These are phyloP conservation scores for Cylindrotheca closterium DNA, from an alignment of 108 stramenopile species.

Conservation along the genomic window DNA sequence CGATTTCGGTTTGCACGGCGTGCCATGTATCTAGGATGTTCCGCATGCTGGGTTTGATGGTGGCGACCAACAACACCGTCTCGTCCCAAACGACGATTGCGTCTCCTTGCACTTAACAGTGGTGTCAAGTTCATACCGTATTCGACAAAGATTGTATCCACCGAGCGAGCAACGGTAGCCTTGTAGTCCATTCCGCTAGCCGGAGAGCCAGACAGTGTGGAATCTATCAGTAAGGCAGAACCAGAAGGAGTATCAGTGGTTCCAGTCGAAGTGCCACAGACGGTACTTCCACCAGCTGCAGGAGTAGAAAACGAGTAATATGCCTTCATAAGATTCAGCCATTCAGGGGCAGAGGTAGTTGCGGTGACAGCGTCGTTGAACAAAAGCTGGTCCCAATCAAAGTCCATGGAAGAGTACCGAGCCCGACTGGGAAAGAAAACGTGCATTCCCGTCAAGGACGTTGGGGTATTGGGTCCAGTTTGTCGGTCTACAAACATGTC, in stretches of 20 bases:
- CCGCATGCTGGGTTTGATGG: too few species aligned
- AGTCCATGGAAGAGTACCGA: background rate
- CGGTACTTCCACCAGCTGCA: too few species aligned
- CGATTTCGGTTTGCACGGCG: too few species aligned
- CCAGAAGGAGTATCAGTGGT: too few species aligned
- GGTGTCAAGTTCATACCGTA: slow-evolving; percentile 23
- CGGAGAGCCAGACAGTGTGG: slow-evolving; percentile 4
- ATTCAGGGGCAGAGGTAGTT: too few species aligned
- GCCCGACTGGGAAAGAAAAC: slow-evolving; percentile 1
- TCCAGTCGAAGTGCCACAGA: too few species aligned
- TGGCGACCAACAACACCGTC: too few species aligned
- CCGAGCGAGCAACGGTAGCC: slow-evolving; percentile 8
- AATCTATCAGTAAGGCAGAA: slow-evolving; percentile 10
- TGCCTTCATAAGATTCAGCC: too few species aligned
- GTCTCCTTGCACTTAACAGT: background rate
- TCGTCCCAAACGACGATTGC: too few species aligned
- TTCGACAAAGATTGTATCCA: slow-evolving; percentile 24
- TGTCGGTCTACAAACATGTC: slow-evolving; percentile 21
- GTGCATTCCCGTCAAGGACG: slow-evolving; percentile 31
- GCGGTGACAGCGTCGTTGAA: too few species aligned
- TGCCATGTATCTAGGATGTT: too few species aligned
- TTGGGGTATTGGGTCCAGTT: slow-evolving; percentile 14
- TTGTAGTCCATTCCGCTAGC: slow-evolving; percentile 8
- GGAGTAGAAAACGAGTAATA: too few species aligned
- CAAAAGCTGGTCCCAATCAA: background rate